A percentile compares a stretch with the other conserved stretches of the same genome.
Evolutionary conservation across 75 land plant species (phyloP).

Genomic region (Chamaecyparis obtusa): DNA sequence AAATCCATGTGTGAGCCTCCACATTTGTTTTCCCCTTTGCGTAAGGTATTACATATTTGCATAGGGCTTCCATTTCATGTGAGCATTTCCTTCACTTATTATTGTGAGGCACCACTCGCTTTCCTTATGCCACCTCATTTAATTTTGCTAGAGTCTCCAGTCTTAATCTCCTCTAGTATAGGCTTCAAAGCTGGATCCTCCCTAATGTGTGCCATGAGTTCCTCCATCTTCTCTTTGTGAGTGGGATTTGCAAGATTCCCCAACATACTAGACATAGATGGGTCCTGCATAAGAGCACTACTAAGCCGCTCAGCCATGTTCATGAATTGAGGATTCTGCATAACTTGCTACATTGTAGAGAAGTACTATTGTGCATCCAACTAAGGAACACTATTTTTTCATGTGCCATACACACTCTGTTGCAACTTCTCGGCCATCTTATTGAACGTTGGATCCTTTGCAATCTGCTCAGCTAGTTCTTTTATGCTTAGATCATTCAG

Average conservation of each 20-base stretch:
- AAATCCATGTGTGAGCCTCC: too few species aligned
- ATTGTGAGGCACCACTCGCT: too few species aligned
- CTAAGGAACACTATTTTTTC: conserved; percentile 58
- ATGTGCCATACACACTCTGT: conserved; percentile 55
- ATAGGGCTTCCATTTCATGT: too few species aligned
- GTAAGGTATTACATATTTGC: too few species aligned
- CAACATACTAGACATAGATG: conserved; percentile 77
- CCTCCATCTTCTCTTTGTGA: conserved; percentile 56
- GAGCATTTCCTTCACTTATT: too few species aligned
- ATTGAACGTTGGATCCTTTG: conserved; percentile 88
- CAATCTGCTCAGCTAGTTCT: conserved; percentile 85
- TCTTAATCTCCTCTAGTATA: conserved; percentile 63
- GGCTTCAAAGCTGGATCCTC: conserved; percentile 63
- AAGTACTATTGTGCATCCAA: conserved; percentile 79
- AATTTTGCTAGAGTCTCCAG: too few species aligned
- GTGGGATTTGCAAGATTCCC: conserved; percentile 53
- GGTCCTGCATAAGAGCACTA: conserved; percentile 94
- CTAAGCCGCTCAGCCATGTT: conserved; percentile 95
- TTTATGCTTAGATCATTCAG: conserved; percentile 88
- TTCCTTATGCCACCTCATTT: too few species aligned
- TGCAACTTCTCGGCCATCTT: conserved; percentile 95
- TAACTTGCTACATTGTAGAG: conserved; percentile 89
- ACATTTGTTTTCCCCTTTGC: too few species aligned
- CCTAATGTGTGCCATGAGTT: conserved; percentile 48
- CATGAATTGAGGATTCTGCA: conserved; percentile 99